Evolutionary conservation across 1,284 basidiomycete genomes (phyloP).

Genomic region (Ceratobasidium sp.): DNA sequence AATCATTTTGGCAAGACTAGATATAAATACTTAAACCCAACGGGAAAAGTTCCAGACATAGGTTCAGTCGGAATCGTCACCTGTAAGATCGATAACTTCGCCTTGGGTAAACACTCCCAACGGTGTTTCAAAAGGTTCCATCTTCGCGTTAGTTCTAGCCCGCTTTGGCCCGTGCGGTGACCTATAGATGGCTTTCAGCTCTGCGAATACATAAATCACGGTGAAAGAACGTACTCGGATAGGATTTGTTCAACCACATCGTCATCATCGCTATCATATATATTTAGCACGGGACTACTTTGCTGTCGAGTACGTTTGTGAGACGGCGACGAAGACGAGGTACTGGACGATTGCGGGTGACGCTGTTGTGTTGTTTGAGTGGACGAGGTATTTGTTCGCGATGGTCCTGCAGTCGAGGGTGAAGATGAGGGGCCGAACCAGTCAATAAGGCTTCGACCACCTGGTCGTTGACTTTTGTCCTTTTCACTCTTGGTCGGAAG

Average conservation of each 20-base stretch:
- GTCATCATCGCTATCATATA: conserved; percentile 36
- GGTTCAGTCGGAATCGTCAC: conserved; percentile 34
- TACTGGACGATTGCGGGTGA: background rate
- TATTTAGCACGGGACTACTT: conserved; percentile 5
- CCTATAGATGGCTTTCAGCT: background rate
- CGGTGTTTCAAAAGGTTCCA: conserved; percentile 14
- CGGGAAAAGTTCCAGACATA: background rate
- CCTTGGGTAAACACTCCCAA: conserved; percentile 14
- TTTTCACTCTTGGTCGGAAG: conserved; percentile 4
- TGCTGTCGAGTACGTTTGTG: conserved; percentile 23
- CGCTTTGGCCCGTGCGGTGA: conserved; percentile 15
- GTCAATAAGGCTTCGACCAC: conserved; percentile 4
- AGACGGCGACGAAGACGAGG: background rate
- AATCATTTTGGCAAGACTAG: background rate
- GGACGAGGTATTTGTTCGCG: conserved; percentile 3
- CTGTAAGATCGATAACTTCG: conserved; percentile 38
- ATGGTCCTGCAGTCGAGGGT: conserved; percentile 14
- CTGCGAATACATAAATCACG: background rate
- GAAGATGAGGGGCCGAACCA: conserved; percentile 33
- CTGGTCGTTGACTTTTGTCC: conserved; percentile 3
- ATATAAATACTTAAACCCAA: conserved; percentile 30
- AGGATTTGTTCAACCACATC: conserved; percentile 26
- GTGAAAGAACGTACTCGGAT: background rate
- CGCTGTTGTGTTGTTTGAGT: background rate
- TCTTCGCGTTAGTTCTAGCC: background rate